Base-by-base conservation (phyloP, 1,284 basidiomycete genomes). In the Puccinia novopanici region DNA sequence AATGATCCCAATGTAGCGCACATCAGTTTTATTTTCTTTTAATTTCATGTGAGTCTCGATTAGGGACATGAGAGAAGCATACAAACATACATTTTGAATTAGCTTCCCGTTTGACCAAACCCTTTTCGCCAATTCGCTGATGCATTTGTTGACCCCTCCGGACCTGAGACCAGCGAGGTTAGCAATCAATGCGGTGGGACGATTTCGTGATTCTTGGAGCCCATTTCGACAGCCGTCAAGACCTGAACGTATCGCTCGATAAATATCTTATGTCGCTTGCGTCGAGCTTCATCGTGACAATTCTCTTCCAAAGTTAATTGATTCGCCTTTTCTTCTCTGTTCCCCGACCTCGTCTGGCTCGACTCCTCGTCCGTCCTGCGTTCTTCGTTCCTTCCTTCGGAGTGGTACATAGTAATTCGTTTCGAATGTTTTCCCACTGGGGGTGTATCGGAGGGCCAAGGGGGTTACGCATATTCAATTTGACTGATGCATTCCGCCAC, bases 141-240 rank as follows among this genome's bases (percentile, higher is more conserved):
- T 89, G 55, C 94, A 88, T 87, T 98, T 99, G 88, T 95, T 97
- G 76, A 97, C 92, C 0, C 94, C 94, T 59, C 96, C 95, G 82
- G 92, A 92, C 48, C 94, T 89, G 72, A 98, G 88, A 24, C 93
- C 92, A 12, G 95, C 95, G 68, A 99, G 92, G 86, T 96, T 93
- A 3, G 92, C 92, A 83, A 98, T 93, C 81, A 98, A 89, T 0
- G 89, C 86, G 0, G 93, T 91, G 0, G 96, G 96, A 99, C 95
- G 61, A 98, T 90, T 86, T 98, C 93, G 85, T 99, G 96, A 85
- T 98, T 98, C 87, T 97, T 97, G 5, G 94, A 97, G 50, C 96
- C 97, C 89, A 97, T 95, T 87, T 99, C 96, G 57, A 93, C 94
- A 70, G 96, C 94, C 34, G 93, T 94, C 50, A 99, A 88, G 17